Evolutionary conservation across 2,329 filamentous ascomycete genomes (phyloP).

Genomic region (Anthostomella pinea): DNA sequence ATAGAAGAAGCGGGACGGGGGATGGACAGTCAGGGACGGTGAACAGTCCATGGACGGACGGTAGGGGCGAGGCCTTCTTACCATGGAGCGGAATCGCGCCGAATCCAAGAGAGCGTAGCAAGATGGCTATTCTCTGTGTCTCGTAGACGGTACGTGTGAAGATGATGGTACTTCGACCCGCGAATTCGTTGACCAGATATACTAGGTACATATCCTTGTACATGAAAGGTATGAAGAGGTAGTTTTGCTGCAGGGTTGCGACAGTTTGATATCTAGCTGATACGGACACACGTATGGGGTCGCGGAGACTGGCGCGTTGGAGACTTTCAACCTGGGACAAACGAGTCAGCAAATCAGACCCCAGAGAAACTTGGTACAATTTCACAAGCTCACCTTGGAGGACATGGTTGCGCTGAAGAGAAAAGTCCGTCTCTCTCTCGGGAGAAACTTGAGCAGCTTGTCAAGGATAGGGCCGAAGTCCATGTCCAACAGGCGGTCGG

Average conservation of each 20-base stretch:
- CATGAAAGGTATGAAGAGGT: slow-evolving; percentile 80
- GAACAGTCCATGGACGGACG: too few relatives aligned
- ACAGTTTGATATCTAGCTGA: slow-evolving; percentile 86
- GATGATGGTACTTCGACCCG: slow-evolving; percentile 82
- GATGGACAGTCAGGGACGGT: too few relatives aligned
- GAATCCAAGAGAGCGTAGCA: slow-evolving; percentile 82
- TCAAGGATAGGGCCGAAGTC: slow-evolving; percentile 92
- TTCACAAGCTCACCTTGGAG: slow-evolving; percentile 55
- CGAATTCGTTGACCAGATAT: slow-evolving; percentile 79
- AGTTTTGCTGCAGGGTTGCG: slow-evolving; percentile 80
- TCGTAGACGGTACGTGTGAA: slow-evolving; percentile 93
- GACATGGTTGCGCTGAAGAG: slow-evolving; percentile 95
- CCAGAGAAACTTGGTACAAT: background rate
- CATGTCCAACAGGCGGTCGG: slow-evolving; percentile 85
- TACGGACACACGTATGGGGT: slow-evolving; percentile 80
- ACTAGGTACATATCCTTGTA: slow-evolving; percentile 90
- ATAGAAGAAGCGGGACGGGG: too few relatives aligned
- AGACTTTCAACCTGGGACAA: slow-evolving; percentile 67
- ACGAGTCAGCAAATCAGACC: background rate
- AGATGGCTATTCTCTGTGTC: slow-evolving; percentile 77
- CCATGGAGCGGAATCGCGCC: slow-evolving; percentile 87
- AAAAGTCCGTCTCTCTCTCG: slow-evolving; percentile 73
- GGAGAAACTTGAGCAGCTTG: slow-evolving; percentile 88
- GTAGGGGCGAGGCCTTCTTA: too few relatives aligned
- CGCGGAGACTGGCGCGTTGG: slow-evolving; percentile 82